These are phyloP conservation scores for Aegilops speltoides DNA, from an alignment of 176 grass and related monocot species.

Conservation along the genomic window DNA sequence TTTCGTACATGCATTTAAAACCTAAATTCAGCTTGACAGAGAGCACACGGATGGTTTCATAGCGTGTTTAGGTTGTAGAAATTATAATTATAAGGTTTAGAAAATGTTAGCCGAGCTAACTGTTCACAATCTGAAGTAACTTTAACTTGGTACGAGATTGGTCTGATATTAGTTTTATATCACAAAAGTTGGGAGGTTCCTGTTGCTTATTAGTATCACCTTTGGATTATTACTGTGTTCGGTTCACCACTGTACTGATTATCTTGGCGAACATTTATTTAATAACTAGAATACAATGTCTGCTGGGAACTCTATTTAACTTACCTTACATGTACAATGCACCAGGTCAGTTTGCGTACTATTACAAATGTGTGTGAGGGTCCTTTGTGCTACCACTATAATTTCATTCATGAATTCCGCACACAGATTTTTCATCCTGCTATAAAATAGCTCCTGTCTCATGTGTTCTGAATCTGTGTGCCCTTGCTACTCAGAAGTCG, in stretches of 20 bases:
- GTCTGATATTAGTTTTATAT: neutral
- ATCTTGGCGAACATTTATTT: neutral
- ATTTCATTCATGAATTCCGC: neutral
- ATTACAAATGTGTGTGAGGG: neutral
- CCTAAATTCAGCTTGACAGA: neutral
- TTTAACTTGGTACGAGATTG: neutral
- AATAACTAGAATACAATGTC: neutral
- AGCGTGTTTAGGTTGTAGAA: neutral
- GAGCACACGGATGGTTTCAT: neutral
- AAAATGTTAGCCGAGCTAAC: neutral
- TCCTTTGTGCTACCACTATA: neutral
- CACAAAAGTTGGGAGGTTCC: neutral
- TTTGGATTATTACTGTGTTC: neutral
- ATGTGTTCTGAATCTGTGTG: neutral
- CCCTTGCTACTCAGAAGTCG: neutral
- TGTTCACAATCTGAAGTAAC: neutral
- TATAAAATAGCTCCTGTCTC: neutral
- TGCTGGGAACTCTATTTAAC: neutral
- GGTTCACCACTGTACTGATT: neutral
- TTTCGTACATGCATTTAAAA: neutral
- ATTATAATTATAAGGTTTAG: neutral
- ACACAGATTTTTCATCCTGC: neutral
- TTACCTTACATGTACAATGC: neutral
- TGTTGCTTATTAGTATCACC: neutral
- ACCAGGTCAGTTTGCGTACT: neutral